phyloP scores from a whole-genome alignment of 1,284 basidiomycete genomes.

The Microbotryomycetes sp. region DNA sequence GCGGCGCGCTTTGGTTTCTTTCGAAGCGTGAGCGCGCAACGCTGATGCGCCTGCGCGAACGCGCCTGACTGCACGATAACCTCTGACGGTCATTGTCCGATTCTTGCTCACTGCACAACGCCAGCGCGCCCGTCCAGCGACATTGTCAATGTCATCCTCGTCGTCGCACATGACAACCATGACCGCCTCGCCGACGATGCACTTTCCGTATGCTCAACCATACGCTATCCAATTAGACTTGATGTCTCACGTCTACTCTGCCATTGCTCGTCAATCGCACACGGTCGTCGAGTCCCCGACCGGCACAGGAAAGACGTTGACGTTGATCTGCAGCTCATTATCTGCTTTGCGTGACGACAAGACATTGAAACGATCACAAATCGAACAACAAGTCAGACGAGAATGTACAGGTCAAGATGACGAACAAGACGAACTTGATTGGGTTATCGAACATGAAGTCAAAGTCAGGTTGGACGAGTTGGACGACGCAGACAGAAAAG shows the following conservation, averaged over 20 bases:
- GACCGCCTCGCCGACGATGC: neutral
- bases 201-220: conserved; percentile 70
- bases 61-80: too few relatives aligned
- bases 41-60: too few relatives aligned
- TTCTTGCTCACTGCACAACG: too few relatives aligned
- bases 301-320: conserved; percentile 46
- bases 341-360: conserved; percentile 40
- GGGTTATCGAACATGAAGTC: conserved; percentile 43
- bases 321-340: conserved; percentile 42
- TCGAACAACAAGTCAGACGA: conserved; percentile 14
- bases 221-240: conserved; percentile 82
- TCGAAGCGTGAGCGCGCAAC: too few relatives aligned
- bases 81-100: too few relatives aligned
- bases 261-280: conserved; percentile 65
- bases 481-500: conserved; percentile 36
- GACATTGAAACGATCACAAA: conserved; percentile 24
- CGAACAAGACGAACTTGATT: conserved; percentile 39
- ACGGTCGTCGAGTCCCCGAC: conserved; percentile 56
- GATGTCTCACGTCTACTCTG: conserved; percentile 77
- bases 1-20: too few relatives aligned
- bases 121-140: too few relatives aligned
- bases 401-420: conserved; percentile 7
- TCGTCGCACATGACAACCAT: too few relatives aligned
- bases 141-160: too few relatives aligned
- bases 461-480: conserved; percentile 35